Evolutionary conservation across 2,329 filamentous ascomycete species (phyloP).

Genomic region (Exophiala spinifera): DNA sequence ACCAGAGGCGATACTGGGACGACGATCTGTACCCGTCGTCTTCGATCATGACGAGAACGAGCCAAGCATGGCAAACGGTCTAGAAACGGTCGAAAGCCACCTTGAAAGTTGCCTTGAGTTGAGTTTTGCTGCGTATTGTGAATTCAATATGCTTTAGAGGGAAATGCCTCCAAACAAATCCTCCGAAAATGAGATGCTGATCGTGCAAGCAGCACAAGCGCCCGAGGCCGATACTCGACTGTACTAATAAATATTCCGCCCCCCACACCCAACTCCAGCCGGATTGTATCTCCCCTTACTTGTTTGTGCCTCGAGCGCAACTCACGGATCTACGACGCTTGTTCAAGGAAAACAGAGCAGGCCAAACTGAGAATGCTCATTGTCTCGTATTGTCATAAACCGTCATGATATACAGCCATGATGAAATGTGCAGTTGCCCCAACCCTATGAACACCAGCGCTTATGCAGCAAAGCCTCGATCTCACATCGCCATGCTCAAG

Average conservation of each 20-base stretch:
- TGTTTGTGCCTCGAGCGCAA: no score
- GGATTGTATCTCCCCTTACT: no score
- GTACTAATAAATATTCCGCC: no score
- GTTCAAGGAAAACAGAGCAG: no score
- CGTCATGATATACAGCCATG: conserved; percentile 20
- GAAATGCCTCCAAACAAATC: no score
- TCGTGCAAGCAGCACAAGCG: no score
- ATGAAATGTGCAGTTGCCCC: conserved; percentile 2
- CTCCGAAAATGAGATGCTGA: no score
- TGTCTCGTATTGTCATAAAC: conserved; percentile 9
- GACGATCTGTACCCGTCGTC: conserved; percentile 88
- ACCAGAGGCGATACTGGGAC: conserved; percentile 90
- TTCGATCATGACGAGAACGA: conserved; percentile 64
- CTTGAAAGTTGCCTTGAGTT: not conserved
- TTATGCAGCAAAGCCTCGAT: conserved; percentile 16
- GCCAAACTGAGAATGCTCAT: conserved; percentile 1
- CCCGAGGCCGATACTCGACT: no score
- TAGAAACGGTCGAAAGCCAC: not conserved
- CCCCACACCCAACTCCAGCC: no score
- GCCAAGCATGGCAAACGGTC: not conserved
- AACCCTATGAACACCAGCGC: conserved; percentile 23
- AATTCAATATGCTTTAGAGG: no score
- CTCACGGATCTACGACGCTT: no score
- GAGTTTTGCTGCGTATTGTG: conserved; percentile 1
- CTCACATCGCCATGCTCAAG: conserved; percentile 39